Percentiles rank a stretch among this genome's conserved stretches.
Conservation (phyloP, 805 yeast genomes). For the Candida krabiensis region DNA sequence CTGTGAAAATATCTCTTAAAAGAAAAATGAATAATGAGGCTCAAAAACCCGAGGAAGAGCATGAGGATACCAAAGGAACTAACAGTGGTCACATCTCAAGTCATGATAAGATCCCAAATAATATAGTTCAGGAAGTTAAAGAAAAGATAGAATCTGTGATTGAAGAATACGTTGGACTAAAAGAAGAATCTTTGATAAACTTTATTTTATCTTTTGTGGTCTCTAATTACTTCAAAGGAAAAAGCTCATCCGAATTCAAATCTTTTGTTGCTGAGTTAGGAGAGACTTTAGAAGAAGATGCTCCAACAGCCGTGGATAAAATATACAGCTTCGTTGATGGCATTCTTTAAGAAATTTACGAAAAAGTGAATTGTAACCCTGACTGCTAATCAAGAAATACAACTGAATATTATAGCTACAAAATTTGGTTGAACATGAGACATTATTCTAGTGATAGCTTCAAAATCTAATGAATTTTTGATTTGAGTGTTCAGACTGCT, state of each 20-base stretch:
- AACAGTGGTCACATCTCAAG: not conserved
- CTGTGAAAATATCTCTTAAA: conserved; percentile 23
- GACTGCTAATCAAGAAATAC: too few species aligned
- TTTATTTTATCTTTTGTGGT: conserved; percentile 42
- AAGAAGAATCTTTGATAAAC: conserved; percentile 49
- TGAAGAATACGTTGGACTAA: conserved; percentile 53
- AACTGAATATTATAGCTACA: too few species aligned
- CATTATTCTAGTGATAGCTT: too few species aligned
- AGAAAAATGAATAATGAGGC: conserved; percentile 11
- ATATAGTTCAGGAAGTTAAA: conserved; percentile 28
- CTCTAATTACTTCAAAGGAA: conserved; percentile 32
- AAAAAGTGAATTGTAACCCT: too few species aligned
- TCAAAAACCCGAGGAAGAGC: conserved; percentile 6
- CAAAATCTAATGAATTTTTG: too few species aligned
- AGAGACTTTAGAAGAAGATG: conserved; percentile 50
- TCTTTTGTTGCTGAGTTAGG: conserved; percentile 44
- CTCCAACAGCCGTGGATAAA: conserved; percentile 26
- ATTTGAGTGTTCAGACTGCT: too few species aligned
- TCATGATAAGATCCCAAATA: conserved; percentile 10
- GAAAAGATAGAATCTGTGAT: conserved; percentile 42
- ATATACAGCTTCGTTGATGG: conserved; percentile 10
- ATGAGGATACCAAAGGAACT: conserved; percentile 1
- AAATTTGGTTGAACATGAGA: too few species aligned
- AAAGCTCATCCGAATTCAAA: conserved; percentile 29
- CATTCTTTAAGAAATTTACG: too few species aligned